Evolutionary conservation across 345 rosid genomes (phyloP).

Genomic region (Erucastrum elatum): DNA sequence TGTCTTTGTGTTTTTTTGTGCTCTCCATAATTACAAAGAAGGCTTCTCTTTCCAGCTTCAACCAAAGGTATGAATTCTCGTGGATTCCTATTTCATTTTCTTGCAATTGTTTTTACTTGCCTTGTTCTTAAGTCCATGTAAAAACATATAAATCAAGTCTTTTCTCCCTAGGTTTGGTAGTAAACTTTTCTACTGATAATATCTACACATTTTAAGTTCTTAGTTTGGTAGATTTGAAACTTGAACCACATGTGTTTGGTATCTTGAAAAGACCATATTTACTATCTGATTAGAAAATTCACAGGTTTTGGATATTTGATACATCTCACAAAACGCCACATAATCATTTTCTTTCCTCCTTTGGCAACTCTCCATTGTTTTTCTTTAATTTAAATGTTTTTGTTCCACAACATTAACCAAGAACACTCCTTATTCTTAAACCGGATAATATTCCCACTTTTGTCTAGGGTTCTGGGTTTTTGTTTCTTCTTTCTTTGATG

Average conservation of each 20-base stretch:
- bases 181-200: neutral
- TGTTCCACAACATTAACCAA: slow-evolving; percentile 33
- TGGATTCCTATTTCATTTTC: neutral
- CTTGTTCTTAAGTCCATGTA: neutral
- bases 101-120: neutral
- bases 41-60: neutral
- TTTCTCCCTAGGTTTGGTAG: neutral
- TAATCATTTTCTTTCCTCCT: neutral
- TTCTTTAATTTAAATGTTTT: slow-evolving; percentile 12
- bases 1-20: slow-evolving; percentile 28
- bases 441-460: slow-evolving; percentile 33
- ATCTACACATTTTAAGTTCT: neutral
- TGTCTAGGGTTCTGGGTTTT: slow-evolving; percentile 42
- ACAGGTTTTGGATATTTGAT: slow-evolving; percentile 11
- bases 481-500: slow-evolving; percentile 41
- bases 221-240: neutral
- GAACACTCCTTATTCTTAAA: slow-evolving; percentile 30
- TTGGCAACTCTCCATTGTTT: slow-evolving; percentile 11
- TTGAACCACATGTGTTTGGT: slow-evolving; percentile 3
- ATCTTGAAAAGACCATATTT: neutral
- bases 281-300: slow-evolving; percentile 5
- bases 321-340: neutral
- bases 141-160: neutral
- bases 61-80: slow-evolving; percentile 31
- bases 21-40: slow-evolving; percentile 37